Evolutionary conservation across 805 yeast genomes (phyloP), one percentile per base, ranked within the genome.

Genomic region (Lipomyces sp.): DNA sequence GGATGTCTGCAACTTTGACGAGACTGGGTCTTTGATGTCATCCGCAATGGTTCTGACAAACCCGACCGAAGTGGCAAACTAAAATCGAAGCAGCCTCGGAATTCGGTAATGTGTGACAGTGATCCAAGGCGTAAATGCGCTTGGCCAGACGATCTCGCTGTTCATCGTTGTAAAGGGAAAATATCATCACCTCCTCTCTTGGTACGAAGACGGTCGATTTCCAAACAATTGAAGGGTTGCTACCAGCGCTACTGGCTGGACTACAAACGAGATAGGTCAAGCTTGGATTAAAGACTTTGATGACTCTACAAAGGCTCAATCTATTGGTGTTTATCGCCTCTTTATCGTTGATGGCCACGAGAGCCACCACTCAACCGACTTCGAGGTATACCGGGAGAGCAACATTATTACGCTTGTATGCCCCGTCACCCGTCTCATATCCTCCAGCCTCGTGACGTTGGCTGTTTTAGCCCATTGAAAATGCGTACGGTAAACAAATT

Each of bases 41-140:
- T 6, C 63, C 18, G 33, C 24, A 18, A 60, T n/a, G 59, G 63
- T 60, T 13, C 58, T 30, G 29, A 51, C 45, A n/a, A 18, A 18
- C 30, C n/a, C 32, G 13, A 35, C 39, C 13, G 39, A 11, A 10
- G 3, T 8, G 39, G 13, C 8, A 35, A 35, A 11, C 13, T 1
- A 35, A 39, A 48, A 42, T 13, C 18, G 39, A 7, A 18, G 11
- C 53, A 39, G 48, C 51, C 58, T 34, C 54, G 64, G 34, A 54
- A 53, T 37, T 37, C 64, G 53, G 32, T 54, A 60, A 42, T 60
- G 64, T 59, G 59, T 53, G 18, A 60, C 59, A 18, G 59, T 63
- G 56, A 63, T 63, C 60, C 60, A 63, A 50, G 64, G 63, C 32
- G 60, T 60, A 35, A 63, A 58, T 63, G 4, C 64, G 15, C 64